phyloP scores from a whole-genome alignment of 163 green algal genomes.

The Volvox carteri region DNA sequence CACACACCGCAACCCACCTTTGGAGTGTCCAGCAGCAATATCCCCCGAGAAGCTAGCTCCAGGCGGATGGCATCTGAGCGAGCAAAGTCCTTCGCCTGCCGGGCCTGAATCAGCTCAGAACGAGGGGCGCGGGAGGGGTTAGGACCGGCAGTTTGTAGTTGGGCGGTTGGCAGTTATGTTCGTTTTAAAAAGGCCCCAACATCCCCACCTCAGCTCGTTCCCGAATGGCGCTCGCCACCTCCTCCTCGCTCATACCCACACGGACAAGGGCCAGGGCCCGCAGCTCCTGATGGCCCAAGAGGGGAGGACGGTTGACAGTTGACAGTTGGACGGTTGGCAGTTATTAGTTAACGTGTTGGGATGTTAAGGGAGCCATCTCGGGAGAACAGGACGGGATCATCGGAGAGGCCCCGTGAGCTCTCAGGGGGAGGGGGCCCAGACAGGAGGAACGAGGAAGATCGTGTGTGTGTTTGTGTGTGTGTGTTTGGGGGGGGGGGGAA shows the following conservation, averaged over 20 bases:
- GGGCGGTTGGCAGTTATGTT: background rate
- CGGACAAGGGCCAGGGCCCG: constrained; percentile 77
- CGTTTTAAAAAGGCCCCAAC: too few relatives aligned
- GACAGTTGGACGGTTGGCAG: too few relatives aligned
- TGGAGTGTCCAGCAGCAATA: constrained; percentile 89
- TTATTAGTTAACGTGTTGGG: too few relatives aligned
- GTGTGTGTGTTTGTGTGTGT: too few relatives aligned
- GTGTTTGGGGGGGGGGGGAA: too few relatives aligned
- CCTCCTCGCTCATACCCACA: constrained; percentile 79
- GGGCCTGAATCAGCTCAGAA: constrained; percentile 63
- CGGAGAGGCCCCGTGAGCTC: too few relatives aligned
- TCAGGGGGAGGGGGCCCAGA: background rate
- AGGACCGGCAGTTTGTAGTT: background rate
- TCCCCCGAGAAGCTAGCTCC: constrained; percentile 79
- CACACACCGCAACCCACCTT: constrained; percentile 49
- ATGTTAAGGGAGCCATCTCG: too few relatives aligned
- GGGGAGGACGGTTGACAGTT: too few relatives aligned
- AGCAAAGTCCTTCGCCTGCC: constrained; percentile 88
- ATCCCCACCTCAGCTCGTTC: constrained; percentile 77
- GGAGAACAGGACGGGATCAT: too few relatives aligned
- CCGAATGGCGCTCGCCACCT: constrained; percentile 79
- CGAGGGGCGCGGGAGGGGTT: constrained; percentile 20
- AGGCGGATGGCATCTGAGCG: constrained; percentile 84
- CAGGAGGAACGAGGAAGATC: background rate
- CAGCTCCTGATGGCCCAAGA: constrained; percentile 75